Conservation (phyloP, 495 filamentous ascomycete species). For the Neurospora africana region DNA sequence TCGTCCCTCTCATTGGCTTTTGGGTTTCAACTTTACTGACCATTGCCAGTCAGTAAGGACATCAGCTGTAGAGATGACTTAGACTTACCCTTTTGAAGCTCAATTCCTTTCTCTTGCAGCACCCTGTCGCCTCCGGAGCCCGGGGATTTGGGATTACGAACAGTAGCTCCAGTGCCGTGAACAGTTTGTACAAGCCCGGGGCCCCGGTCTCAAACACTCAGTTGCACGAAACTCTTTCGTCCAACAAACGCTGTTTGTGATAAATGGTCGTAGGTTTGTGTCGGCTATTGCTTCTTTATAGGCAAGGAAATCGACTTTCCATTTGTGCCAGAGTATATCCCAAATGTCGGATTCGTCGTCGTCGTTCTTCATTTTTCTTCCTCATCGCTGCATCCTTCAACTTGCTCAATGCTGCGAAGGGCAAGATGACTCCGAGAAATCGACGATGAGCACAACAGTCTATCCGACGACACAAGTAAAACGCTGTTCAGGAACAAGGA, state of each 20-base stretch:
- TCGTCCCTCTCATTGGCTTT: neutral
- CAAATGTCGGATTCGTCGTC: too few species aligned
- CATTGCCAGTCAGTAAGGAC: neutral
- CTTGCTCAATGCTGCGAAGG: neutral
- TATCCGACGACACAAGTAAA: neutral
- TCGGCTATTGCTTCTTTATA: neutral
- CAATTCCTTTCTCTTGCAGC: neutral
- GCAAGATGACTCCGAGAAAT: neutral
- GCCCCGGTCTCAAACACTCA: neutral
- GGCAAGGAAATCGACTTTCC: neutral
- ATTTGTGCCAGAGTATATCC: too few species aligned
- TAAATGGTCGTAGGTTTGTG: neutral
- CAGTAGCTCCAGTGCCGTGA: neutral
- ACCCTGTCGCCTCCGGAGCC: neutral
- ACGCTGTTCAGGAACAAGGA: neutral
- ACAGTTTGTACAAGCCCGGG: neutral
- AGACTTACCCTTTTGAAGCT: neutral
- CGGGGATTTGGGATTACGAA: neutral
- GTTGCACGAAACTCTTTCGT: neutral
- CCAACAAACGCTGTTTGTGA: neutral
- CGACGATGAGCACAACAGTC: neutral
- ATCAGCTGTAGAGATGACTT: neutral
- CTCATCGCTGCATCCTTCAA: neutral
- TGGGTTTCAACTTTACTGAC: neutral
- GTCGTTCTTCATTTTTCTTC: neutral